These are phyloP conservation scores for Adansonia grandidieri DNA, from an alignment of 441 rosid species.

Conservation along the genomic window DNA sequence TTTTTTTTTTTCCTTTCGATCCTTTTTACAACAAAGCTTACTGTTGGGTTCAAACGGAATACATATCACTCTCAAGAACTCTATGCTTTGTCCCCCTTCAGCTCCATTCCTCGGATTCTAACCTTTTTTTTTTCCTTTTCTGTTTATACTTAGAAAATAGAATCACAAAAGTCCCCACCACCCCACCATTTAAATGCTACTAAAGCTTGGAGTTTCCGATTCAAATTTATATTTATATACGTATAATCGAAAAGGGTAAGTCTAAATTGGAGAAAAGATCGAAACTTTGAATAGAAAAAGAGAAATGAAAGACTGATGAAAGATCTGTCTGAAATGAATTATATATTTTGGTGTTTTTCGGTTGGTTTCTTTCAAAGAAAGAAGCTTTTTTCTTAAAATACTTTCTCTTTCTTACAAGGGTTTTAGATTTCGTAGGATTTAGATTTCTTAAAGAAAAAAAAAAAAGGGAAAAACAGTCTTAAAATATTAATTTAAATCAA, in stretches of 20 bases:
- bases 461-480: not conserved
- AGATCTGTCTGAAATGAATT: not conserved
- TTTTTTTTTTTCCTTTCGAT: not conserved
- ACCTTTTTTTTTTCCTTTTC: conserved; percentile 20
- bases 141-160: conserved; percentile 23
- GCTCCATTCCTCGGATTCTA: conserved; percentile 52
- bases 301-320: conserved; percentile 25
- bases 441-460: not conserved
- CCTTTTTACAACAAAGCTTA: conserved; percentile 25
- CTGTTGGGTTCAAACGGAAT: conserved; percentile 56
- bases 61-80: conserved; percentile 22
- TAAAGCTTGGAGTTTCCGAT: not conserved
- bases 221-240: conserved; percentile 12
- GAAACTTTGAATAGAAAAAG: conserved; percentile 12
- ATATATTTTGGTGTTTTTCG: not conserved
- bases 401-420: conserved; percentile 4
- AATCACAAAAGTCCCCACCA: conserved; percentile 12
- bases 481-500: conserved; percentile 45
- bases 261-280: conserved; percentile 25
- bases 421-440: not conserved
- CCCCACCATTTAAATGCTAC: not conserved
- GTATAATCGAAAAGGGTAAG: conserved; percentile 28
- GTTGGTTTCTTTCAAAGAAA: conserved; percentile 14
- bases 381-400: not conserved
- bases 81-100: conserved; percentile 23